Conservation (phyloP, 441 rosid genomes). For the Croton setiger region DNA sequence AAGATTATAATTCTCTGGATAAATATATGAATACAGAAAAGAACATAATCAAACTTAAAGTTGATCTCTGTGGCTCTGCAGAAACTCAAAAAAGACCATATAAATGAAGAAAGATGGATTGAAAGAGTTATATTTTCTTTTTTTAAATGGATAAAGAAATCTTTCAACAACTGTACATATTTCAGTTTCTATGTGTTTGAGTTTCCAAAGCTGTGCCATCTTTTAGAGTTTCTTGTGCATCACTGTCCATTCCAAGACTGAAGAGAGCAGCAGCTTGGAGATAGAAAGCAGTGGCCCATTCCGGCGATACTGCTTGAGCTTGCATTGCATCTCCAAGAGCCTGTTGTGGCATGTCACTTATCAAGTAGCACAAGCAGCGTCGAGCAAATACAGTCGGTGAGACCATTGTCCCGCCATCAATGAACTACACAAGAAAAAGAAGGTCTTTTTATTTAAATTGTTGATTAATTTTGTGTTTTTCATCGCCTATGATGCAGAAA, state of each 20-base stretch:
- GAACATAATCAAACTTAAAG: constrained; percentile 1
- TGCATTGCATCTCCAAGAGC: constrained; percentile 99
- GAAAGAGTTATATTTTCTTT: neutral
- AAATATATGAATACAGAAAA: neutral
- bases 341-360: constrained; percentile 79
- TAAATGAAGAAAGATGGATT: constrained; percentile 9
- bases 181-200: constrained; percentile 57
- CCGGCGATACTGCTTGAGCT: constrained; percentile 84
- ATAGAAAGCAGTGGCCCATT: constrained; percentile 87
- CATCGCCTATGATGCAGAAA: no score
- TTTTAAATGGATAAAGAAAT: constrained; percentile 15
- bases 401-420: constrained; percentile 86
- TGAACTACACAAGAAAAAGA: constrained; percentile 47
- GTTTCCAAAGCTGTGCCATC: constrained; percentile 85
- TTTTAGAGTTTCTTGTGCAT: constrained; percentile 81
- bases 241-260: constrained; percentile 90
- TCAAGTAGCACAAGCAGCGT: constrained; percentile 79
- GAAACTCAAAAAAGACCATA: constrained; percentile 14
- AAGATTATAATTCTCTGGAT: neutral
- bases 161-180: constrained; percentile 35
- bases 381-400: constrained; percentile 92
- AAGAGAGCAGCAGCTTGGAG: constrained; percentile 94
- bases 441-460: neutral
- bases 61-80: constrained; percentile 13
- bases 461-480: neutral